These are phyloP conservation scores for Clonostachys chloroleuca DNA, from an alignment of 2,329 filamentous ascomycete species.

Conservation along the genomic window DNA sequence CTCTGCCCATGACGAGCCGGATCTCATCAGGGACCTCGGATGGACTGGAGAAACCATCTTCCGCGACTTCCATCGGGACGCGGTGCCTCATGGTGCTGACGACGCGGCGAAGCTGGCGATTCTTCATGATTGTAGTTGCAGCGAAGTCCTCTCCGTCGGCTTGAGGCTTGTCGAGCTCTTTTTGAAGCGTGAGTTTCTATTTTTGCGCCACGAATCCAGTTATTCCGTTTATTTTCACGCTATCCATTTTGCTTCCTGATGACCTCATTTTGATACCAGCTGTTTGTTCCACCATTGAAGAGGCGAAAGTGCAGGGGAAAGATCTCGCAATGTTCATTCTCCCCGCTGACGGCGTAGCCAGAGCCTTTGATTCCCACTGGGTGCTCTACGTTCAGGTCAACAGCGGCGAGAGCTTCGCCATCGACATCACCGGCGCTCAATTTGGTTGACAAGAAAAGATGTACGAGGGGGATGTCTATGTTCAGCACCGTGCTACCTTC, in stretches of 20 bases:
- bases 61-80: neutral
- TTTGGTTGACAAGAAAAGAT: neutral
- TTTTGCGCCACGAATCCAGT: neutral
- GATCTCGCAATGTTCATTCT: neutral
- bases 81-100: neutral
- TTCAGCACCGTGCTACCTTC: neutral
- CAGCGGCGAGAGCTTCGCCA: neutral
- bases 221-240: neutral
- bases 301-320: neutral
- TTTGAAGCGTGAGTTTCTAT: neutral
- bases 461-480: neutral
- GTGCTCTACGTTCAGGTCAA: neutral
- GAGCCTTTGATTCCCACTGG: neutral
- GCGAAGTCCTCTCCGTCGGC: neutral
- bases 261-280: neutral
- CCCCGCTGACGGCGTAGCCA: neutral
- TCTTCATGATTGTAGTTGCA: neutral
- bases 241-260: neutral
- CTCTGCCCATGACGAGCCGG: neutral
- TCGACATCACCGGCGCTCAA: neutral
- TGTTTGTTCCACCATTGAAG: neutral
- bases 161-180: neutral
- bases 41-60: neutral
- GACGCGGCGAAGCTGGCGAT: neutral
- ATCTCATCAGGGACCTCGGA: neutral